These are phyloP conservation scores for Solanum pinnatisectum DNA, from an alignment of 257 asterid genomes.

Conservation along the genomic window DNA sequence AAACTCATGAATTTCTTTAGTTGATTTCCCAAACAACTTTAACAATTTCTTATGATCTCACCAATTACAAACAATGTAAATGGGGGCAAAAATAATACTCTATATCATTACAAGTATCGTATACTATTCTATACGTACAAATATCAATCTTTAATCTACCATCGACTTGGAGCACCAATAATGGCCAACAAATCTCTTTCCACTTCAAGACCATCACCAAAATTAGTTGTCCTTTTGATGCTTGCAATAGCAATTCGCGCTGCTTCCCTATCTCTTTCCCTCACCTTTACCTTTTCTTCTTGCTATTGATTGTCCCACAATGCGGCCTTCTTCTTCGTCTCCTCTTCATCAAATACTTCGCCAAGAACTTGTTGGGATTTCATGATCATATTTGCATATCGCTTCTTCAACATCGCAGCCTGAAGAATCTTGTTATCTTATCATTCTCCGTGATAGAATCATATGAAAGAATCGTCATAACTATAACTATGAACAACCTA, in stretches of 20 bases:
- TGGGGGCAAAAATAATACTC: neutral
- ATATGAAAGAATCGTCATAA: too few species aligned
- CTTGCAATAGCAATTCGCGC: too few species aligned
- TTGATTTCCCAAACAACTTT: too few species aligned
- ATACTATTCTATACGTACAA: too few species aligned
- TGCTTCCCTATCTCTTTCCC: too few species aligned
- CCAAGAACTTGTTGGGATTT: neutral
- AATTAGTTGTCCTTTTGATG: too few species aligned
- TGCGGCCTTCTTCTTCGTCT: neutral
- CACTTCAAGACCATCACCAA: neutral
- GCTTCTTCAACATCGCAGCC: neutral
- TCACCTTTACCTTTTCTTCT: too few species aligned
- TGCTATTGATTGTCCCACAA: too few species aligned
- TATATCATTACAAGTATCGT: too few species aligned
- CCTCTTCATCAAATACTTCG: neutral
- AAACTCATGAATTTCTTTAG: too few species aligned
- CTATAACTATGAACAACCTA: too few species aligned
- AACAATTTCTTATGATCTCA: neutral
- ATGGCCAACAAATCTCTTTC: neutral
- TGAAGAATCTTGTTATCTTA: neutral
- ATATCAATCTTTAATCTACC: neutral
- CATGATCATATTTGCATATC: neutral
- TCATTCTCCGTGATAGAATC: neutral
- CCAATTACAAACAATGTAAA: neutral
- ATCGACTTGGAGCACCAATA: neutral